Conservation (phyloP, 164 flowering plant genomes). For the Vitis rupestris region DNA sequence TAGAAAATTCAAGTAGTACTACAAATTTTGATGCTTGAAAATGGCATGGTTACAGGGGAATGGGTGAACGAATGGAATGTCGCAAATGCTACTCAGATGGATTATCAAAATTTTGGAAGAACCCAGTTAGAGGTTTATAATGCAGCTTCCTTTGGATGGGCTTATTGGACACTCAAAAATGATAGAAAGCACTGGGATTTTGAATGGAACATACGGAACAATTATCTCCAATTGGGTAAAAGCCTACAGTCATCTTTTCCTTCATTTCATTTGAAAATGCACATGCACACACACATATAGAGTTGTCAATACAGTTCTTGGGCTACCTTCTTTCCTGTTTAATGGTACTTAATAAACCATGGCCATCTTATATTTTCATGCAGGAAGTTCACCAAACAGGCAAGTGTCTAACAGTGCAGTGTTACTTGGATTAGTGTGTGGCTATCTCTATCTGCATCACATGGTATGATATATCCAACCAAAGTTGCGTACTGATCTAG, state of each 20-base stretch:
- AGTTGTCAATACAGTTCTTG: neutral
- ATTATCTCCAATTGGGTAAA: constrained; percentile 64
- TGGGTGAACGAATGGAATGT: constrained; percentile 92
- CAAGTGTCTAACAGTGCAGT: constrained; percentile 14
- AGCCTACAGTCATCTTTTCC: neutral
- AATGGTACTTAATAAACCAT: too few relatives aligned
- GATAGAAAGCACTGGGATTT: constrained; percentile 83
- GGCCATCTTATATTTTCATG: neutral
- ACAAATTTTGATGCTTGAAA: neutral
- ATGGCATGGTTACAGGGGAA: constrained; percentile 56
- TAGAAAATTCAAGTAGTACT: neutral
- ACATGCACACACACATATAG: neutral
- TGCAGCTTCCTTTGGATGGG: constrained; percentile 88
- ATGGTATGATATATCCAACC: constrained; percentile 15
- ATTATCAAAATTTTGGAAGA: constrained; percentile 68
- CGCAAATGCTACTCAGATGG: constrained; percentile 40
- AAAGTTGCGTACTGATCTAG: neutral
- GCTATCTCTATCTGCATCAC: constrained; percentile 26
- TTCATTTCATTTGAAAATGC: neutral
- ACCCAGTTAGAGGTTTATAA: constrained; percentile 73
- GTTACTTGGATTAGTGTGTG: constrained; percentile 29
- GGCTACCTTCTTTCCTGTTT: too few relatives aligned
- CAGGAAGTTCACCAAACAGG: constrained; percentile 42
- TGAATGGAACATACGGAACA: constrained; percentile 75
- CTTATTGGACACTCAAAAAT: constrained; percentile 88